A percentile compares a stretch with the other conserved stretches of the same genome.
Conservation (phyloP, 2,329 filamentous ascomycete species). For the Hypoxylon sp. region DNA sequence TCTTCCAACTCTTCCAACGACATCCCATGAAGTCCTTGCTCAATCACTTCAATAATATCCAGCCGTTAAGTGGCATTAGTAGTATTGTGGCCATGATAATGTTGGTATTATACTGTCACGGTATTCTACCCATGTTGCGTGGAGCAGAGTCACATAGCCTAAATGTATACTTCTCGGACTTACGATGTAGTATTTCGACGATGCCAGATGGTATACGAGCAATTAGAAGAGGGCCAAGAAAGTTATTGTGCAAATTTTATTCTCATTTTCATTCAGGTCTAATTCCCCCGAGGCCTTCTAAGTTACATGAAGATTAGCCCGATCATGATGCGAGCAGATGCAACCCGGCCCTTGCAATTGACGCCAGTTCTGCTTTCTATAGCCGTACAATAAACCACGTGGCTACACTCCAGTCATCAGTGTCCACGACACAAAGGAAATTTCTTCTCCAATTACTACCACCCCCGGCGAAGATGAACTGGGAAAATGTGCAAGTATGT, state of each 20-base stretch:
- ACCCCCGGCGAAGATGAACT: constrained; percentile 35
- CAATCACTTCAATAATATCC: not conserved
- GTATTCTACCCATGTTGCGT: not conserved
- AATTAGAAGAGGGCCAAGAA: not conserved
- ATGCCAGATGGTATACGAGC: not conserved
- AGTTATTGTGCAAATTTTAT: constrained; percentile 20
- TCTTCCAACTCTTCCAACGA: constrained; percentile 1
- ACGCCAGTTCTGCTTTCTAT: constrained; percentile 46
- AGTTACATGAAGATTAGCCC: constrained; percentile 47
- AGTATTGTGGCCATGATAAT: constrained; percentile 5
- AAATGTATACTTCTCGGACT: constrained; percentile 9
- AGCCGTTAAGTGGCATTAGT: too few relatives aligned
- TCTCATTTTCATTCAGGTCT: constrained; percentile 48
- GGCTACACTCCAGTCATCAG: constrained; percentile 36
- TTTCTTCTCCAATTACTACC: constrained; percentile 41
- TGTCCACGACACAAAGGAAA: constrained; percentile 39
- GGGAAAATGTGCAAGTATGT: constrained; percentile 48
- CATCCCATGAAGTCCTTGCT: not conserved
- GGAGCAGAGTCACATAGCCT: constrained; percentile 11
- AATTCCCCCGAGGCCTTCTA: constrained; percentile 42
- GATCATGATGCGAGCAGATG: constrained; percentile 45
- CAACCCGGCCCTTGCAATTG: constrained; percentile 43
- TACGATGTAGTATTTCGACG: not conserved
- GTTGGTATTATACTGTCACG: not conserved
- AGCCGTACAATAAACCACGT: constrained; percentile 40